A percentile compares a stretch with the other conserved stretches of the same genome.
phyloP scores from a whole-genome alignment of 345 rosid species.

The Citrus reticulata region DNA sequence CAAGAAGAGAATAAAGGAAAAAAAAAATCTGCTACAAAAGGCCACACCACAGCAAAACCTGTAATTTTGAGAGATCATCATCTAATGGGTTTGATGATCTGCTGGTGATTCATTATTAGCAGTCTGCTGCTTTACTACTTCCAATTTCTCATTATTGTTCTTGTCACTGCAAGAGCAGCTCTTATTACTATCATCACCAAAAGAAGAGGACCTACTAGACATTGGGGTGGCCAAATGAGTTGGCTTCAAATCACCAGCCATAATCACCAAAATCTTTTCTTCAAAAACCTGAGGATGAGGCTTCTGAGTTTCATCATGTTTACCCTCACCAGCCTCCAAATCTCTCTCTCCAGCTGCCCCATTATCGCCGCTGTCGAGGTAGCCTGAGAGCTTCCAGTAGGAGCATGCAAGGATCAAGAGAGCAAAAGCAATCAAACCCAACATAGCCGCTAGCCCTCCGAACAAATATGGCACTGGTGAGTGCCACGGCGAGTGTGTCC shows the following conservation, averaged over 20 bases:
- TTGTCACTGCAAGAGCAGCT: constrained; percentile 31
- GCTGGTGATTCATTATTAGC: background rate
- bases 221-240: constrained; percentile 74
- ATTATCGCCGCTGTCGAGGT: constrained; percentile 40
- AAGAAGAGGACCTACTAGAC: constrained; percentile 40
- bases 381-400: constrained; percentile 84
- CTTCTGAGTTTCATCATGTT: constrained; percentile 21
- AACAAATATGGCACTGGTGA: constrained; percentile 93
- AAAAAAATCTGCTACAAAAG: constrained; percentile 2
- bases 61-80: background rate
- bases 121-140: constrained; percentile 1
- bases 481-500: constrained; percentile 73
- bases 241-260: constrained; percentile 81
- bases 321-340: constrained; percentile 56
- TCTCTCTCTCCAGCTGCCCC: constrained; percentile 40
- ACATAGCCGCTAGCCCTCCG: constrained; percentile 94
- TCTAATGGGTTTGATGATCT: constrained; percentile 12
- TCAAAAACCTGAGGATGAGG: constrained; percentile 29
- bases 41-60: constrained; percentile 9
- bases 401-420: constrained; percentile 89
- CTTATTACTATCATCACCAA: constrained; percentile 36
- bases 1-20: background rate
- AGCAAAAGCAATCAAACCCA: constrained; percentile 88
- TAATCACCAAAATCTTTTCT: constrained; percentile 78
- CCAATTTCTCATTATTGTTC: constrained; percentile 26